Percentiles rank a stretch among this genome's conserved stretches.
Evolutionary conservation across 768 basidiomycete species (phyloP).

Genomic region (Tremella fuciformis): DNA sequence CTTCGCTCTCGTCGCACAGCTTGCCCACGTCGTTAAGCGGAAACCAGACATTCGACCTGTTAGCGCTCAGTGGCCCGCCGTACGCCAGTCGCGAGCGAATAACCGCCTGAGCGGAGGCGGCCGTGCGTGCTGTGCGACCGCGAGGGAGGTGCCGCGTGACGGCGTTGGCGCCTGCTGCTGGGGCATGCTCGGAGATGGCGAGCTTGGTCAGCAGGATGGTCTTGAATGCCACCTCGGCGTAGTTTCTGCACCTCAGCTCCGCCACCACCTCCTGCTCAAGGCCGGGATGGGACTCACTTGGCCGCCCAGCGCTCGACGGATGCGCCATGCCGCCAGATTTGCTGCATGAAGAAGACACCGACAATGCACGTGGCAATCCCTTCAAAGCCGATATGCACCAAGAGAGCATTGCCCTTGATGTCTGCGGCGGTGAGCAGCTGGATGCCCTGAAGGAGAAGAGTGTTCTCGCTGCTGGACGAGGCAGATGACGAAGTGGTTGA

Average conservation of each 20-base stretch:
- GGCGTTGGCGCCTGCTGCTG: neutral
- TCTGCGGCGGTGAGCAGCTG: slow-evolving; percentile 74
- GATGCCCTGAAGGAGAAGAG: slow-evolving; percentile 21
- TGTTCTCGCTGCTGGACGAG: neutral
- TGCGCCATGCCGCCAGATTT: slow-evolving; percentile 14
- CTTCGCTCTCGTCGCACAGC: slow-evolving; percentile 2
- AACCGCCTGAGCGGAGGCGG: neutral
- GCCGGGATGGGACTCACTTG: slow-evolving; percentile 18
- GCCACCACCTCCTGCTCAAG: neutral
- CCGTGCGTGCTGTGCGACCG: neutral
- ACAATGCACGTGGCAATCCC: slow-evolving; percentile 65
- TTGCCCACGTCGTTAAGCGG: neutral
- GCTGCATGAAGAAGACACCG: slow-evolving; percentile 21
- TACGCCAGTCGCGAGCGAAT: neutral
- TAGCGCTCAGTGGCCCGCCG: neutral
- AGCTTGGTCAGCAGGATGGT: slow-evolving; percentile 37
- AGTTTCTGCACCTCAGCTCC: slow-evolving; percentile 25
- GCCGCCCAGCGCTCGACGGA: slow-evolving; percentile 19
- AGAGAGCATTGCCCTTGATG: slow-evolving; percentile 67
- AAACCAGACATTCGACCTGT: neutral
- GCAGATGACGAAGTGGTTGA: slow-evolving; percentile 3
- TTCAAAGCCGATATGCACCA: slow-evolving; percentile 79
- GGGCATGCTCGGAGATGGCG: slow-evolving; percentile 17
- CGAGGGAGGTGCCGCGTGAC: neutral
- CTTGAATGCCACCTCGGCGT: slow-evolving; percentile 37